phyloP scores from a whole-genome alignment of 2,329 filamentous ascomycete species.

The Penicillium sp. region DNA sequence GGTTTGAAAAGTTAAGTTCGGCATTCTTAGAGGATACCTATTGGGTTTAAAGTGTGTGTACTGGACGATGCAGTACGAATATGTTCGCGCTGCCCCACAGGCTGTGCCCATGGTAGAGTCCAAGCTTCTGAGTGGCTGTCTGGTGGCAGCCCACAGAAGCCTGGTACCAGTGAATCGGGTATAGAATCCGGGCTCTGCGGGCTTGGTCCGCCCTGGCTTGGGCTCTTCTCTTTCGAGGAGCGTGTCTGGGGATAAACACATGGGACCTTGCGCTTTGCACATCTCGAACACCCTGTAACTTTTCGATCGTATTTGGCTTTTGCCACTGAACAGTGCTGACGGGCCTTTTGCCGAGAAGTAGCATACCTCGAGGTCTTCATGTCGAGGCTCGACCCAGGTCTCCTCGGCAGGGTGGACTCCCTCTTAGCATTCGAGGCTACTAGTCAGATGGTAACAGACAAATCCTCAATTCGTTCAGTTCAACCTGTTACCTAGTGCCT shows the following conservation, averaged over 20 bases:
- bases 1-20: constrained; percentile 32
- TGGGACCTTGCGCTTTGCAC: constrained; percentile 4
- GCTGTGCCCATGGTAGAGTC: background rate
- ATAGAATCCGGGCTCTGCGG: background rate
- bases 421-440: no score
- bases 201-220: background rate
- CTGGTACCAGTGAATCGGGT: background rate
- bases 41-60: background rate
- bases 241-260: constrained; percentile 5
- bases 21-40: background rate
- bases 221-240: background rate
- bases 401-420: no score
- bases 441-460: background rate
- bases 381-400: background rate
- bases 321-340: constrained; percentile 13
- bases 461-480: background rate
- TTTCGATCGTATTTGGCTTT: constrained; percentile 19
- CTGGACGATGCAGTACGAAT: background rate
- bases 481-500: no score
- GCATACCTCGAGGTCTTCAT: constrained; percentile 17
- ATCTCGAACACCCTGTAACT: constrained; percentile 9
- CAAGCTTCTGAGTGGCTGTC: background rate
- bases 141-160: background rate
- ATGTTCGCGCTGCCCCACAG: background rate
- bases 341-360: constrained; percentile 17